These are phyloP conservation scores for Cydonia oblonga DNA, from an alignment of 331 rosid species.

Conservation along the genomic window DNA sequence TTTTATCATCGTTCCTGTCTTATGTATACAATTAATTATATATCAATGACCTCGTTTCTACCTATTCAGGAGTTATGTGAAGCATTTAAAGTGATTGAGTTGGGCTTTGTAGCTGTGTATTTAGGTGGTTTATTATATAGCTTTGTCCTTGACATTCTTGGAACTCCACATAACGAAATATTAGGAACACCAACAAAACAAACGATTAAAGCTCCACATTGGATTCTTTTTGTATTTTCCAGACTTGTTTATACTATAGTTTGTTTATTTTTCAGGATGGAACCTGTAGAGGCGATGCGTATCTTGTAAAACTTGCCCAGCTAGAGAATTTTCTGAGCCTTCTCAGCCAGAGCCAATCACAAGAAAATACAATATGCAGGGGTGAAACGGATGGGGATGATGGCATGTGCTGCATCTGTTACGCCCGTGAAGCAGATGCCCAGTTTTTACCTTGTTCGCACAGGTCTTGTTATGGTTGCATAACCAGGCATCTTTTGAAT, in stretches of 20 bases:
- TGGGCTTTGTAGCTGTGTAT: not conserved
- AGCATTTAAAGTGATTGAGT: not conserved
- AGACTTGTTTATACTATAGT: not conserved
- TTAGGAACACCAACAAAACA: not conserved
- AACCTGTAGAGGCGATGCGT: slow-evolving; percentile 41
- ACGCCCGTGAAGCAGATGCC: slow-evolving; percentile 55
- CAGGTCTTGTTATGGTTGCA: slow-evolving; percentile 80
- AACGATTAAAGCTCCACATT: not conserved
- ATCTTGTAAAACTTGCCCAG: slow-evolving; percentile 44
- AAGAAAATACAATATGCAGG: slow-evolving; percentile 17
- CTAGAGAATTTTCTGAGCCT: slow-evolving; percentile 62
- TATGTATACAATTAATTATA: not conserved
- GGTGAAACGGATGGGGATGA: slow-evolving; percentile 42
- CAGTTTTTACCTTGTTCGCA: slow-evolving; percentile 73
- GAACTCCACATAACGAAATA: not conserved
- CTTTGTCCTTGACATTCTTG: not conserved
- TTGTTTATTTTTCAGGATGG: slow-evolving; percentile 52
- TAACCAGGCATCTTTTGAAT: slow-evolving; percentile 90
- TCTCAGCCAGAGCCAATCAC: slow-evolving; percentile 38
- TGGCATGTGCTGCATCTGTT: slow-evolving; percentile 77
- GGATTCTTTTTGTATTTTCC: not conserved
- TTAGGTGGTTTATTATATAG: not conserved
- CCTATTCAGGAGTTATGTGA: not conserved
- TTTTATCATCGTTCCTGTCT: not conserved
- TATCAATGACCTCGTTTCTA: not conserved